Evolutionary conservation across 371 early-diverging fungal species (phyloP).

Genomic region (Cokeromyces recurvatus): DNA sequence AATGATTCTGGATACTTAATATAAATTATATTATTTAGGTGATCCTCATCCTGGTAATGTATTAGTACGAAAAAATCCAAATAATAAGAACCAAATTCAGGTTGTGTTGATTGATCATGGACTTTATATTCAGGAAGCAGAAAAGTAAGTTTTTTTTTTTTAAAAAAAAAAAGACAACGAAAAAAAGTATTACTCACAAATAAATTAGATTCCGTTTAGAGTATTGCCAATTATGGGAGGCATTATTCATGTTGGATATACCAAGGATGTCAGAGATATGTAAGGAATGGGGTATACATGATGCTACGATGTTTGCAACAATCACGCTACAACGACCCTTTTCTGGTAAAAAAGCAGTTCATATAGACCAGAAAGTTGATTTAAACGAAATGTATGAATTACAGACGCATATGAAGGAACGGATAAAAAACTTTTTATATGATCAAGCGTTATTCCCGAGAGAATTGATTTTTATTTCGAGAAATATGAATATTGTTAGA

Average conservation of each 20-base stretch:
- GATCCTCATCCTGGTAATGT: constrained; percentile 91
- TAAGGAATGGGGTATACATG: constrained; percentile 79
- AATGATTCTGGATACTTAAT: too few species aligned
- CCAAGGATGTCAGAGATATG: constrained; percentile 59
- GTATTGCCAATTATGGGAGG: constrained; percentile 84
- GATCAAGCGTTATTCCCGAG: constrained; percentile 73
- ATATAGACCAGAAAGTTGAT: constrained; percentile 35
- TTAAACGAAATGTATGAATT: constrained; percentile 61
- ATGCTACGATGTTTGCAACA: constrained; percentile 78
- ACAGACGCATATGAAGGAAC: constrained; percentile 70
- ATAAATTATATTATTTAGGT: constrained; percentile 28
- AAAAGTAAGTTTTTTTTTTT: constrained; percentile 46
- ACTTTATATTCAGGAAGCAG: constrained; percentile 76
- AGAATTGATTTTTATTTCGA: constrained; percentile 85
- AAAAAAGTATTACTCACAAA: too few species aligned
- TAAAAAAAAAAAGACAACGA: too few species aligned
- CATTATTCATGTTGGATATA: constrained; percentile 73
- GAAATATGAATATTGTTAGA: constrained; percentile 87
- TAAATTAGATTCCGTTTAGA: constrained; percentile 76
- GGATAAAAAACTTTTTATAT: constrained; percentile 66
- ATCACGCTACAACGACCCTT: constrained; percentile 80
- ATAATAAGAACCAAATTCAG: constrained; percentile 37
- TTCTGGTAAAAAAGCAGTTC: constrained; percentile 49
- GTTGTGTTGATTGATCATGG: constrained; percentile 90
- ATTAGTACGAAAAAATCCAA: constrained; percentile 71